Evolutionary conservation across 2,329 filamentous ascomycete species (phyloP).

Genomic region (Parafenestella ontariensis): DNA sequence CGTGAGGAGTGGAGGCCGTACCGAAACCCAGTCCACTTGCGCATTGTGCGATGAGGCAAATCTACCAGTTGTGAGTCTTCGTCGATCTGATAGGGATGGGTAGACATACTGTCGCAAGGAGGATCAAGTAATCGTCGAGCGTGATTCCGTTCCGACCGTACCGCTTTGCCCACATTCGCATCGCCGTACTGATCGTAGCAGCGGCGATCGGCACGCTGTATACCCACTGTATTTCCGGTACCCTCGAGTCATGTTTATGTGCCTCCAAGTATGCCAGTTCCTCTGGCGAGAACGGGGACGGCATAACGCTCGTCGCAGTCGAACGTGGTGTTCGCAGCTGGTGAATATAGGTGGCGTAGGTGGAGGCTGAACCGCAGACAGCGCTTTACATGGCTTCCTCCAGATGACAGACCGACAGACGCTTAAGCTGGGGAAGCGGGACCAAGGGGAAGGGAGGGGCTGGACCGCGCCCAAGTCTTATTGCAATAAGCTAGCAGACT

Average conservation of each 20-base stretch:
- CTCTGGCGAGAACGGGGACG: conserved; percentile 37
- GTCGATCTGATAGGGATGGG: not conserved
- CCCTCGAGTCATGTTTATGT: conserved; percentile 36
- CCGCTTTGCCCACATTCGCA: conserved; percentile 40
- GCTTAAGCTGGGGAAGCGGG: not conserved
- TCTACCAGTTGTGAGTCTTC: conserved; percentile 17
- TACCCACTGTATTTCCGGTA: conserved; percentile 40
- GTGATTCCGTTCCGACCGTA: conserved; percentile 42
- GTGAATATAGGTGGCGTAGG: conserved; percentile 7
- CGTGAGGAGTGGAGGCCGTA: conserved; percentile 9
- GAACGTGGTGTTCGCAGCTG: conserved; percentile 2
- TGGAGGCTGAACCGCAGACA: conserved; percentile 13
- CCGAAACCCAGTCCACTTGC: conserved; percentile 37
- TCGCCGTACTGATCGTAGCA: conserved; percentile 30
- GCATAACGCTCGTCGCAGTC: conserved; percentile 16
- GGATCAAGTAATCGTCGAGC: conserved; percentile 42
- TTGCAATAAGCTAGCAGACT: conserved; percentile 1
- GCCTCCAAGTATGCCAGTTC: conserved; percentile 38
- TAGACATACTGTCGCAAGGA: conserved; percentile 37
- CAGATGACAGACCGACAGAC: not conserved
- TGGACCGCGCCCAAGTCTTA: not conserved
- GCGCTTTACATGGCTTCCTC: conserved; percentile 6
- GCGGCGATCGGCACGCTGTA: conserved; percentile 41
- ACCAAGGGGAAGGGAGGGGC: not conserved
- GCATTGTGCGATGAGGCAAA: conserved; percentile 42